These are phyloP conservation scores for Lactarius hatsudake DNA, from an alignment of 768 basidiomycete species.

Conservation along the genomic window DNA sequence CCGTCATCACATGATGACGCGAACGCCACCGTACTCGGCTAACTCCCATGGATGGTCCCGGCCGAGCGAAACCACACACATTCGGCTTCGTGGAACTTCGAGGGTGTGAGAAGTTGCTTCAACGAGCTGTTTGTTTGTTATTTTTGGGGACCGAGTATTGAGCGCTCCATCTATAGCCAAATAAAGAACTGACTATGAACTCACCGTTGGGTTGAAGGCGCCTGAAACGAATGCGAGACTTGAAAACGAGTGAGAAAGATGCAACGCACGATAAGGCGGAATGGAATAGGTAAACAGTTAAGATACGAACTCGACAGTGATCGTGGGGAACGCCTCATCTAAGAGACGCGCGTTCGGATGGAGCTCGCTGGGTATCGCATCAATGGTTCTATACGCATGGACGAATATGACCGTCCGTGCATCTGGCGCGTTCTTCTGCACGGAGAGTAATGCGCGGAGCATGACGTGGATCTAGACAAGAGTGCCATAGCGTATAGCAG, in stretches of 20 bases:
- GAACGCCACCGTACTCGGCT: constrained; percentile 21
- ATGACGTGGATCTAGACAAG: constrained; percentile 25
- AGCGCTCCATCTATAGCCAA: background rate
- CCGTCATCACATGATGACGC: constrained; percentile 23
- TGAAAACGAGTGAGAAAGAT: constrained; percentile 1
- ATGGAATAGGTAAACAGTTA: background rate
- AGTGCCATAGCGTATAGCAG: background rate
- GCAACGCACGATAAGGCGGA: background rate
- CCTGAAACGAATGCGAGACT: constrained; percentile 25
- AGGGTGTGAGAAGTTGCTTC: constrained; percentile 23
- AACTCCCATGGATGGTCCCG: constrained; percentile 24
- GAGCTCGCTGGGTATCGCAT: constrained; percentile 26
- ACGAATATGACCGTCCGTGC: constrained; percentile 26
- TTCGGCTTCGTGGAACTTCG: constrained; percentile 21
- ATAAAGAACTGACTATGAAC: background rate
- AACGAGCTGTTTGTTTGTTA: constrained; percentile 18
- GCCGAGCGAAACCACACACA: constrained; percentile 25
- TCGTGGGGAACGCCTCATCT: constrained; percentile 28
- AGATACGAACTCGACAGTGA: constrained; percentile 25
- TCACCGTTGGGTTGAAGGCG: constrained; percentile 18
- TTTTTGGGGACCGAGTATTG: background rate
- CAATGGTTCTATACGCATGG: constrained; percentile 24
- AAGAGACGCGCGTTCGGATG: constrained; percentile 28
- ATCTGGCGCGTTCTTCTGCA: constrained; percentile 24
- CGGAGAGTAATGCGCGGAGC: constrained; percentile 25